Percentiles rank a stretch among this genome's conserved stretches.
These are phyloP conservation scores for Maudiozyma pseudohumilis DNA, from an alignment of 805 yeast species.

Conservation along the genomic window DNA sequence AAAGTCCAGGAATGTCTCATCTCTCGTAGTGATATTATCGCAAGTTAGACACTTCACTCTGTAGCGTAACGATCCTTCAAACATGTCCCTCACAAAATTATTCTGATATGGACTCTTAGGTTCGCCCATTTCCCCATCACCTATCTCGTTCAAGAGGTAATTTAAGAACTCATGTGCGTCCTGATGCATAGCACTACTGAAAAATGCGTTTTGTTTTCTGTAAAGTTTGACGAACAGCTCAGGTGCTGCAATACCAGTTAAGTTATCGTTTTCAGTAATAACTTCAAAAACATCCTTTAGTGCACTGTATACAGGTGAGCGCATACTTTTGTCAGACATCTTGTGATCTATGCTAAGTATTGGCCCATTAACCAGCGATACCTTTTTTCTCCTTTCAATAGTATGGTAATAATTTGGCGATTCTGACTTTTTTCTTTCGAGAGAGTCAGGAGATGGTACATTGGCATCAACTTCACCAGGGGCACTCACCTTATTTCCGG, in stretches of 20 bases:
- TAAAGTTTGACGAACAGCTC: conserved; percentile 59
- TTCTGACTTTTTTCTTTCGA: not conserved
- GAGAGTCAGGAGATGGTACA: not conserved
- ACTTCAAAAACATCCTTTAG: conserved; percentile 79
- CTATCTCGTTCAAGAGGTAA: conserved; percentile 68
- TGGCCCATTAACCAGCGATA: conserved; percentile 76
- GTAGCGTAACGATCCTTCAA: conserved; percentile 77
- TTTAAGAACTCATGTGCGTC: conserved; percentile 96
- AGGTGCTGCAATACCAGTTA: conserved; percentile 82
- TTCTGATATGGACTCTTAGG: conserved; percentile 8
- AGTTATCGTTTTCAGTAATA: conserved; percentile 58
- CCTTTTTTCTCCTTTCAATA: conserved; percentile 65
- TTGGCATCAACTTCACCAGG: too few relatives aligned
- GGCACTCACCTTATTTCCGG: too few relatives aligned
- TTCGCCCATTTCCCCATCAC: conserved; percentile 32
- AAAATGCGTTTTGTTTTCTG: conserved; percentile 74
- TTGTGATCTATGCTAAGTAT: conserved; percentile 65
- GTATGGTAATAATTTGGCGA: conserved; percentile 12
- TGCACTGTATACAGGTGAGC: conserved; percentile 44
- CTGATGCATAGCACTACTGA: conserved; percentile 89
- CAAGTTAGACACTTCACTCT: conserved; percentile 89
- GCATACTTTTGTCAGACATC: conserved; percentile 30
- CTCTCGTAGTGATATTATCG: conserved; percentile 69
- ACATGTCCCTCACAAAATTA: conserved; percentile 55
- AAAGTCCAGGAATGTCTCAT: conserved; percentile 78